Base-by-base conservation (phyloP, 2,329 filamentous ascomycete genomes). In the Xylaria hypoxylon region DNA sequence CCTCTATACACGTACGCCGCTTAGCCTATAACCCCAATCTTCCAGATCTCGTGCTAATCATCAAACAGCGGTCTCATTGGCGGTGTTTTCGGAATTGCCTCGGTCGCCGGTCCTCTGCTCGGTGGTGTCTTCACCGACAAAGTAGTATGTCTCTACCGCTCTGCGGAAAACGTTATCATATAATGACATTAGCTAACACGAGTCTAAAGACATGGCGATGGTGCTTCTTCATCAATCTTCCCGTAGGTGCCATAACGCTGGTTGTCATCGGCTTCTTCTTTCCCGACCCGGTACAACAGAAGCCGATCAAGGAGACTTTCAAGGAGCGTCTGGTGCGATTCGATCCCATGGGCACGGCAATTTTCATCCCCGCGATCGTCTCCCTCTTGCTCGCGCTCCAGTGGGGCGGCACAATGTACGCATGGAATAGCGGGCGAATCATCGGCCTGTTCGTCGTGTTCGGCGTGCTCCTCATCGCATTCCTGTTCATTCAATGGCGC, bases 381-480 rank as follows among this genome's bases (percentile, higher is more conserved):
- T 84, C 81, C 63, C 78, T 84, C 13, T 69, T 85, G 1, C 75
- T 85, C 10, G 83, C 83, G 3, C 76, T 85, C 1, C 81, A 84
- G 62, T 85, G 81, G 81, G 80, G 80, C 24, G 80, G 79, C 7
- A 74, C 72, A 5, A 74, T 68, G 26, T 80, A 80, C 59, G 33
- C 76, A 1, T 82, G 80, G 80, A 72, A 64, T 22, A 72, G 73
- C 55, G 76, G 73, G 0, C 76, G 77, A 1, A 80, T 81, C 47
- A 84, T 87, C 63, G 80, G 74, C 0, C 77, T 83, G 2, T 82
- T 84, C 50, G 77, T 84, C 35, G 73, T 82, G 3, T 82, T 79
- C 7, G 82, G 75, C 2, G 72, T 80, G 1, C 70, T 80, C n/a
- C 65, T 77, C 17, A 50, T 74, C 17, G 63, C 35, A 17, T 81